Evolutionary conservation across 352 stramenopile species (phyloP).

Genomic region (Pythium periplocum): DNA sequence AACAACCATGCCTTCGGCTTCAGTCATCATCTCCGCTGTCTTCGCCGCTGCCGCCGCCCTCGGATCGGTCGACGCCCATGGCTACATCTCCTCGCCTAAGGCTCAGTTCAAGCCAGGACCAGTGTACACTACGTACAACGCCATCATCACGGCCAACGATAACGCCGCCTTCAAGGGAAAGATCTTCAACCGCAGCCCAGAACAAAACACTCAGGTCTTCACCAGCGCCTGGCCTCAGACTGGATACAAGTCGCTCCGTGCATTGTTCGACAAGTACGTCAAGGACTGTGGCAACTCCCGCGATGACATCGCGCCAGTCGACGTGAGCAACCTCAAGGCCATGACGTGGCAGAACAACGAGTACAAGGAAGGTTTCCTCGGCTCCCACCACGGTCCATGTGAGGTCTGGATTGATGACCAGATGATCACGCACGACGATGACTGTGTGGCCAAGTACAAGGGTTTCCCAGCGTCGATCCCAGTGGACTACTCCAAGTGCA

Average conservation of each 20-base stretch:
- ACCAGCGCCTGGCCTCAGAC: conserved; percentile 16
- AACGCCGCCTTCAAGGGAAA: conserved; percentile 24
- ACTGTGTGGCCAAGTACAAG: conserved; percentile 11
- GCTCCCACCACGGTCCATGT: conserved; percentile 16
- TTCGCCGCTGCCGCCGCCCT: too few species aligned
- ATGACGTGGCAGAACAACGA: conserved; percentile 42
- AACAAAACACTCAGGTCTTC: conserved; percentile 14
- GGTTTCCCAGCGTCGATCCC: conserved; percentile 2
- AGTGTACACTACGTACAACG: conserved; percentile 22
- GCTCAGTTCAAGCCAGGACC: conserved; percentile 16
- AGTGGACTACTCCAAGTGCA: conserved; percentile 18
- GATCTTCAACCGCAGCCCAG: conserved; percentile 21
- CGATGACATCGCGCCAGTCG: conserved; percentile 7
- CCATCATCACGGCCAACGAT: conserved; percentile 2
- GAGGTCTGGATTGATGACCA: conserved; percentile 13
- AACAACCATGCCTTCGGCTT: too few species aligned
- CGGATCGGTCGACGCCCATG: conserved; percentile 11
- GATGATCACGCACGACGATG: conserved; percentile 17
- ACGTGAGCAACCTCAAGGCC: conserved; percentile 25
- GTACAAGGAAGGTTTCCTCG: conserved; percentile 24
- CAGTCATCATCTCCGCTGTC: too few species aligned
- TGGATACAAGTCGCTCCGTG: conserved; percentile 14
- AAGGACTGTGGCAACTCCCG: conserved; percentile 17
- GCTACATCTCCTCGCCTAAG: conserved; percentile 22
- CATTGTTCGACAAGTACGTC: conserved; percentile 17